A percentile compares a stretch with the other conserved stretches of the same genome.
phyloP scores from a whole-genome alignment of 2,329 filamentous ascomycete genomes.

The Coniosporium tulheliwenetii region DNA sequence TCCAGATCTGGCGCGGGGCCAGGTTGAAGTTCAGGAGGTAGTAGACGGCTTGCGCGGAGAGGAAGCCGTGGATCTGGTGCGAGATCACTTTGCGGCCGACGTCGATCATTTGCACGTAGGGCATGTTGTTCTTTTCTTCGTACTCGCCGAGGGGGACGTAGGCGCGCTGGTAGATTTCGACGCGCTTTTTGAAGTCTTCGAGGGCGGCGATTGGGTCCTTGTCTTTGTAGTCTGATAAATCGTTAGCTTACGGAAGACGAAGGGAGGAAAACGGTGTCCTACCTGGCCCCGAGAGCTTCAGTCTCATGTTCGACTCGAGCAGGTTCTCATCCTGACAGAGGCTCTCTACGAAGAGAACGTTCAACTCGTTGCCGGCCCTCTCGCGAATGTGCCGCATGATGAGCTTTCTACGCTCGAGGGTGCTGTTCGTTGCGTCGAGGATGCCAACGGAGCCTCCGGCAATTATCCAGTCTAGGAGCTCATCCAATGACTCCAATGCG shows the following conservation, averaged over 20 bases:
- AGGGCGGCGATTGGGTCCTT: slow-evolving; percentile 79
- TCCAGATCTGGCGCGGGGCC: slow-evolving; percentile 92
- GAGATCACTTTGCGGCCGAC: slow-evolving; percentile 89
- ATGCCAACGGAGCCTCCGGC: slow-evolving; percentile 83
- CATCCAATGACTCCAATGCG: slow-evolving; percentile 81
- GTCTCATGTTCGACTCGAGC: slow-evolving; percentile 88
- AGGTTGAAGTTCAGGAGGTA: slow-evolving; percentile 96
- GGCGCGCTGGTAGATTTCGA: slow-evolving; percentile 83
- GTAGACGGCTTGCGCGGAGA: slow-evolving; percentile 82
- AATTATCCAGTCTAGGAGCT: slow-evolving; percentile 76
- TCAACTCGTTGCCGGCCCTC: slow-evolving; percentile 68
- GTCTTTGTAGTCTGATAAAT: slow-evolving; percentile 64
- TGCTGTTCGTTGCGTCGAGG: slow-evolving; percentile 94
- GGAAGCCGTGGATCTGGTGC: slow-evolving; percentile 78
- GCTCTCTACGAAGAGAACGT: slow-evolving; percentile 89
- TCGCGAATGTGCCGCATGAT: slow-evolving; percentile 72
- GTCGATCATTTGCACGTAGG: slow-evolving; percentile 96
- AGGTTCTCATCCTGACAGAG: slow-evolving; percentile 74
- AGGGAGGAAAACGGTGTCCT: too few species aligned
- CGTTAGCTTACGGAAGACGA: too few species aligned
- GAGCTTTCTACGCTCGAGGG: slow-evolving; percentile 65
- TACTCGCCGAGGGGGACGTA: slow-evolving; percentile 84
- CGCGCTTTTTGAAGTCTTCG: slow-evolving; percentile 81
- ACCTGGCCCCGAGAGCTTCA: slow-evolving; percentile 70
- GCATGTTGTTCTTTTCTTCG: slow-evolving; percentile 79